A percentile compares a stretch with the other conserved stretches of the same genome.
These are phyloP conservation scores for Lepidium africanum DNA, from an alignment of 345 rosid species.

Conservation along the genomic window DNA sequence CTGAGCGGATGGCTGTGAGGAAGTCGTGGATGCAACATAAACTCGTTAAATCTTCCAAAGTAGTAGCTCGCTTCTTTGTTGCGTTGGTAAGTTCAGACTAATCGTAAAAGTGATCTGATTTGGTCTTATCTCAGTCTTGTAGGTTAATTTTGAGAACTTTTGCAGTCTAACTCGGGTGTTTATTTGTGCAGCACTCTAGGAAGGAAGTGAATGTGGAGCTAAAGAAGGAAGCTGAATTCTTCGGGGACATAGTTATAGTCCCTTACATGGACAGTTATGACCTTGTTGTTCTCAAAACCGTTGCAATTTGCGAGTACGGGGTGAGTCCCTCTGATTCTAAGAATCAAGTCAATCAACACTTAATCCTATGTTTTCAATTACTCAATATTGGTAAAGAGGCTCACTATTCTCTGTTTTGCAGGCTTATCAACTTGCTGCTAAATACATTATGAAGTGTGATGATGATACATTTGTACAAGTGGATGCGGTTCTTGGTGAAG, in stretches of 20 bases:
- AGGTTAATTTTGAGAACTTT: background rate
- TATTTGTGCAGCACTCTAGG: constrained; percentile 42
- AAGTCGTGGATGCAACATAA: constrained; percentile 86
- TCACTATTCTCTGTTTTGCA: constrained; percentile 18
- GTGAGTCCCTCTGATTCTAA: constrained; percentile 27
- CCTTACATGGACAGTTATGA: constrained; percentile 83
- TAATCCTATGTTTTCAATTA: background rate
- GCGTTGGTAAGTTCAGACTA: constrained; percentile 48
- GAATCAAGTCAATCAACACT: background rate
- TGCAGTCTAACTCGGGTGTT: background rate
- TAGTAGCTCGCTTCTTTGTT: constrained; percentile 79
- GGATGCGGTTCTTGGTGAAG: constrained; percentile 59
- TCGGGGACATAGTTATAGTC: constrained; percentile 62
- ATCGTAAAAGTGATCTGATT: background rate
- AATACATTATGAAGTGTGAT: constrained; percentile 76
- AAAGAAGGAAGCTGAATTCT: constrained; percentile 77
- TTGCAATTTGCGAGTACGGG: constrained; percentile 86
- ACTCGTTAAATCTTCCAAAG: constrained; percentile 63
- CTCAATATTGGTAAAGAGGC: background rate
- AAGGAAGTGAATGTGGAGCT: constrained; percentile 70
- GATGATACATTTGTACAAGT: constrained; percentile 82
- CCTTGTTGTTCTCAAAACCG: constrained; percentile 72
- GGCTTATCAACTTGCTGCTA: constrained; percentile 51
- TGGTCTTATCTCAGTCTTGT: background rate
- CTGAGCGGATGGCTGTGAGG: constrained; percentile 90